These are phyloP conservation scores for Candida yuanshanica DNA, from an alignment of 805 yeast genomes.

Conservation along the genomic window DNA sequence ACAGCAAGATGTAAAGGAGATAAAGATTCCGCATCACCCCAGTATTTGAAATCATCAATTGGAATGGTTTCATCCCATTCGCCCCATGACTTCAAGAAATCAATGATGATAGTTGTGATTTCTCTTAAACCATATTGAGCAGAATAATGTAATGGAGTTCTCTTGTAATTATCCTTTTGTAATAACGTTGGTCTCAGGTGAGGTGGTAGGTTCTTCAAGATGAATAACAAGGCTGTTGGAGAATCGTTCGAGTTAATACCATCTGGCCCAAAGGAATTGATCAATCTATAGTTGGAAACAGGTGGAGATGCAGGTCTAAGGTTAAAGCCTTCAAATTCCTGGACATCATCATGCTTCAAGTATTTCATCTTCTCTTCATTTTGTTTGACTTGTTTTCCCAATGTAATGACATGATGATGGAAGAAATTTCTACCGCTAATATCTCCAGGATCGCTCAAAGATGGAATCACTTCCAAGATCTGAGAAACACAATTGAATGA, in stretches of 20 bases:
- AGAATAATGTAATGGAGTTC: conserved; percentile 89
- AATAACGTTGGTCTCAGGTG: conserved; percentile 50
- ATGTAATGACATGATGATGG: conserved; percentile 74
- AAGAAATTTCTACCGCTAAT: conserved; percentile 78
- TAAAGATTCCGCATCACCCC: conserved; percentile 71
- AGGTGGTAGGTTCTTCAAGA: conserved; percentile 51
- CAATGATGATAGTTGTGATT: conserved; percentile 52
- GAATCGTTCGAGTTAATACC: conserved; percentile 56
- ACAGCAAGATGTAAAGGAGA: conserved; percentile 84
- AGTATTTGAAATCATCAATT: conserved; percentile 47
- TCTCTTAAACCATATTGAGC: conserved; percentile 78
- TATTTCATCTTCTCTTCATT: conserved; percentile 2
- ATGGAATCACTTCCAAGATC: conserved; percentile 45
- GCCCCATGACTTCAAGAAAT: conserved; percentile 52
- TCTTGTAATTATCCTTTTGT: conserved; percentile 65
- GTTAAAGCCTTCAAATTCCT: conserved; percentile 3
- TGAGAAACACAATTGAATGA: conserved; percentile 52
- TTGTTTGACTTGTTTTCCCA: conserved; percentile 56
- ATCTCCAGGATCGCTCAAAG: conserved; percentile 60
- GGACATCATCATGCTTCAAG: conserved; percentile 5
- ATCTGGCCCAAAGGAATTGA: conserved; percentile 55
- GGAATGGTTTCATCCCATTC: conserved; percentile 44
- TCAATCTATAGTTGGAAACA: conserved; percentile 39
- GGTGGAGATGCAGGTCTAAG: conserved; percentile 46
- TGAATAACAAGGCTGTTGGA: conserved; percentile 52